Conservation (phyloP, 495 filamentous ascomycete species). For the Pyrenopolyporus hunteri region DNA sequence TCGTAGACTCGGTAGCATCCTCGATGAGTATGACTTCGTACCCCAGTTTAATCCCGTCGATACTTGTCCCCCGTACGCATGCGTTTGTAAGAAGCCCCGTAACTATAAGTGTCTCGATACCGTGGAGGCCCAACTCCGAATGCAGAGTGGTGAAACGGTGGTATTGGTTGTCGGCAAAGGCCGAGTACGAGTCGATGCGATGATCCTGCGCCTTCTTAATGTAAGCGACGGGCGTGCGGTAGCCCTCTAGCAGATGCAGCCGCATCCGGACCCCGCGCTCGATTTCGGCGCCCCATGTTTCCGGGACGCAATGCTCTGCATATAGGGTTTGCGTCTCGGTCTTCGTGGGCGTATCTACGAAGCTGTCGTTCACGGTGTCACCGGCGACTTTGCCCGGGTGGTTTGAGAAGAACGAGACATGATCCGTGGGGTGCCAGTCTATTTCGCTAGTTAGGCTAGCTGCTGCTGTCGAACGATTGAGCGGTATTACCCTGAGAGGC, state of each 20-base stretch:
- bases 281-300: conserved; percentile 40
- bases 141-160: conserved; percentile 43
- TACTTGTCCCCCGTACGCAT: conserved; percentile 43
- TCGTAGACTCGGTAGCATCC: conserved; percentile 38
- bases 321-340: conserved; percentile 38
- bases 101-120: conserved; percentile 39
- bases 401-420: conserved; percentile 39
- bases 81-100: conserved; percentile 41
- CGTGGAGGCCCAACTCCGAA: conserved; percentile 34
- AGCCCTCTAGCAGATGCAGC: conserved; percentile 39
- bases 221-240: conserved; percentile 37
- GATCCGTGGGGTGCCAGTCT: conserved; percentile 37
- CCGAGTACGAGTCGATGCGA: conserved; percentile 40
- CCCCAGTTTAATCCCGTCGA: conserved; percentile 41
- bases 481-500: conserved; percentile 38
- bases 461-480: neutral
- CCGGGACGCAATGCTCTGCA: conserved; percentile 41
- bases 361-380: conserved; percentile 33
- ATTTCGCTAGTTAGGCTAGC: conserved; percentile 1
- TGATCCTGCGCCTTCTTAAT: conserved; percentile 46
- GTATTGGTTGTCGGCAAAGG: conserved; percentile 45
- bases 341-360: conserved; percentile 32
- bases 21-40: conserved; percentile 42
- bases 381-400: conserved; percentile 26
- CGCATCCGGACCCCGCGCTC: conserved; percentile 36